Base-by-base conservation (phyloP, 805 yeast species). In the Metschnikowia lochheadii region DNA sequence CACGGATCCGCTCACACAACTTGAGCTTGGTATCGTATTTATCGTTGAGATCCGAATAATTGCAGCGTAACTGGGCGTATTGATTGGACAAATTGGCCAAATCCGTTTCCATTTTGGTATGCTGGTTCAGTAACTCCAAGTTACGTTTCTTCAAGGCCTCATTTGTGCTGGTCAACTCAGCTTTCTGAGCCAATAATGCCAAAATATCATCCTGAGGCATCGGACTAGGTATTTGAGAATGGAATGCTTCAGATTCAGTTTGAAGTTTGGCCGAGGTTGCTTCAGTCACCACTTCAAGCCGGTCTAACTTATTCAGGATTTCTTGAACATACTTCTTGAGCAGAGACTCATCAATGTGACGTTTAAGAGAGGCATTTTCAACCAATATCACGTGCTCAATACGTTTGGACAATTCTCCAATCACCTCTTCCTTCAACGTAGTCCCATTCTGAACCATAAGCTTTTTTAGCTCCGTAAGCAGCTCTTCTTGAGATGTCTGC, bases 21-120 rank as follows among this genome's bases (percentile, higher is more conserved):
- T 49, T 44, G 31, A 54, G 61, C 50, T 68, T 68, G 5, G 56
- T 45, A n/a, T 57, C 58, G 49, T 68, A 69, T 3, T 54, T 53
- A 11, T 47, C 37, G 20, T 57, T 49, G 45, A 70, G 55, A 17
- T 45, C 47, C 2, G 52, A 48, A 40, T 66, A 68, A 37, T 63
- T 62, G 56, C 82, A 85, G 26, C 83, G 75, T 49, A 90, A 76
- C 63, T 90, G 96, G 46, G 75, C 70, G 45, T 86, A 80, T 4
- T 89, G 96, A 52, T 77, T 81, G 48, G 80, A 69, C 50, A 81
- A 78, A 65, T 83, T 87, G 49, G 75, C 67, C 56, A 85, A 80
- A 56, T 87, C 96, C 8, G 65, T 59, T 44, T 62, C 59, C 29
- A 36, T 29, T 18, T 26, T 37, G 11, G 39, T 21, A 6, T 21